These are phyloP conservation scores for Graphilbum sp. DNA, from an alignment of 2,329 filamentous ascomycete species.

Conservation along the genomic window DNA sequence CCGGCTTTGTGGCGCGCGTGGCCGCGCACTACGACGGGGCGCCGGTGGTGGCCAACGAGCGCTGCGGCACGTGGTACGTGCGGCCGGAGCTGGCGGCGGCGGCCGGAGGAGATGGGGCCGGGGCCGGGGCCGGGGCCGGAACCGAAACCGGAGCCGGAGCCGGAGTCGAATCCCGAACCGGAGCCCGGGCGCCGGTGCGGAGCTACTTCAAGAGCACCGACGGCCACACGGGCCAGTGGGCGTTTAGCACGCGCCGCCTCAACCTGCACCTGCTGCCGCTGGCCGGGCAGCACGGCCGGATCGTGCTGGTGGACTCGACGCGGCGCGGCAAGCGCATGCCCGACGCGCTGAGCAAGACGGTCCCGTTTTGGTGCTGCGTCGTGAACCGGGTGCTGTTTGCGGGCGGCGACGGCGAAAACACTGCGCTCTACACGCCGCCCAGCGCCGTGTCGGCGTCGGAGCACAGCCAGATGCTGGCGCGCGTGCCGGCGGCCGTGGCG, in stretches of 20 bases:
- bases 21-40: slow-evolving; percentile 26
- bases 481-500: slow-evolving; percentile 38
- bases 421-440: slow-evolving; percentile 50
- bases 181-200: too few relatives aligned
- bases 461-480: slow-evolving; percentile 57
- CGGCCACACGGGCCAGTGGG: slow-evolving; percentile 81
- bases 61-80: slow-evolving; percentile 95
- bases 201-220: slow-evolving; percentile 98
- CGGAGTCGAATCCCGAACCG: too few relatives aligned
- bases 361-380: slow-evolving; percentile 86
- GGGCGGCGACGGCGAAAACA: slow-evolving; percentile 10
- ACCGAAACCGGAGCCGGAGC: too few relatives aligned
- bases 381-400: slow-evolving; percentile 69
- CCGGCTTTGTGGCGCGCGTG: slow-evolving; percentile 53
- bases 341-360: slow-evolving; percentile 82
- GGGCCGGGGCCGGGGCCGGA: too few relatives aligned
- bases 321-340: slow-evolving; percentile 74
- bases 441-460: slow-evolving; percentile 59
- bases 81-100: slow-evolving; percentile 44
- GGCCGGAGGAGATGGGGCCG: too few relatives aligned
- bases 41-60: slow-evolving; percentile 78
- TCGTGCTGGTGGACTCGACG: slow-evolving; percentile 85
- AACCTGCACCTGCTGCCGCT: slow-evolving; percentile 68
- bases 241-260: slow-evolving; percentile 68
- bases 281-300: slow-evolving; percentile 42